phyloP scores from a whole-genome alignment of 2,329 filamentous ascomycete genomes.

The Diaporthe nobilis region DNA sequence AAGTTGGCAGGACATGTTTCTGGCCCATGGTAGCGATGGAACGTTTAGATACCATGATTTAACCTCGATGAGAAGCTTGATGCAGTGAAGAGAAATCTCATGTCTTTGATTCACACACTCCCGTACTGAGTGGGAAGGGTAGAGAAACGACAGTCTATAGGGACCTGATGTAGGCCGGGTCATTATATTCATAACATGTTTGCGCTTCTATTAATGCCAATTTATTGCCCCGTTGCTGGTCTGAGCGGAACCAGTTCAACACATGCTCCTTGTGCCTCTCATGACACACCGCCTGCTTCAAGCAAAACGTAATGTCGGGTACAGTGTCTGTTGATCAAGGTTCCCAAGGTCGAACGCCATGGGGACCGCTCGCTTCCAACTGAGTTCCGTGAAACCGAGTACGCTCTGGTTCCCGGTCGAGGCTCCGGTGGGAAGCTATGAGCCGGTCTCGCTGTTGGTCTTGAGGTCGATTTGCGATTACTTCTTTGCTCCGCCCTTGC shows the following conservation, averaged over 20 bases:
- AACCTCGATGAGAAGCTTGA: neutral
- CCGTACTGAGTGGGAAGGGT: neutral
- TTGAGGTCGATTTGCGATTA: slow-evolving; percentile 17
- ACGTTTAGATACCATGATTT: neutral
- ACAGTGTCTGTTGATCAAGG: neutral
- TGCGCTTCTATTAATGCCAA: slow-evolving; percentile 32
- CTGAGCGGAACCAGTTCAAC: neutral
- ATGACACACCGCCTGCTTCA: slow-evolving; percentile 16
- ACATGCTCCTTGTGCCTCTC: slow-evolving; percentile 6
- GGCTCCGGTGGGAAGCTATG: neutral
- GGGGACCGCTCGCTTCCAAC: neutral
- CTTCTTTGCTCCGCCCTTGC: slow-evolving; percentile 40
- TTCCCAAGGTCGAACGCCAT: neutral
- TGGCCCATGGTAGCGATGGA: no score
- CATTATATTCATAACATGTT: slow-evolving; percentile 25
- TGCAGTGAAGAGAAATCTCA: neutral
- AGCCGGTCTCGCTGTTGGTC: neutral
- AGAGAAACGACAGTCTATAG: neutral
- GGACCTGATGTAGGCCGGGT: neutral
- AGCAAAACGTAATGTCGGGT: slow-evolving; percentile 3
- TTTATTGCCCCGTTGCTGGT: slow-evolving; percentile 20
- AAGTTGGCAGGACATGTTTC: neutral
- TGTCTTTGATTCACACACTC: neutral
- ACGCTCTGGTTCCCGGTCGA: neutral
- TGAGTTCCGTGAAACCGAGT: neutral